Evolutionary conservation across 2,329 filamentous ascomycete genomes (phyloP).

Genomic region (Furcasterigmium furcatum): DNA sequence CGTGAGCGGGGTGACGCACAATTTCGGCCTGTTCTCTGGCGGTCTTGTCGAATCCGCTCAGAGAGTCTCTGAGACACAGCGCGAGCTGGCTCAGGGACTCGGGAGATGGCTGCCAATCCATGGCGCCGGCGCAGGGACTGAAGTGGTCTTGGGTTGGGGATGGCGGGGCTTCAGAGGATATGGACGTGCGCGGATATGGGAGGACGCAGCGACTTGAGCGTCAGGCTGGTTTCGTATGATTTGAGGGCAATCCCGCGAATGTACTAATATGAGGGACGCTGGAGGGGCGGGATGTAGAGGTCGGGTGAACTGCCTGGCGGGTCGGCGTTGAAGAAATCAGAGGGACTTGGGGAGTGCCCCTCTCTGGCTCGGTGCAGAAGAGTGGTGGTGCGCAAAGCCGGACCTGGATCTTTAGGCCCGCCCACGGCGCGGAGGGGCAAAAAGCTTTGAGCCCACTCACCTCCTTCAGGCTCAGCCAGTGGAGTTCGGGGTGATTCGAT

Average conservation of each 20-base stretch:
- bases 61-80: conserved; percentile 84
- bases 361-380: neutral
- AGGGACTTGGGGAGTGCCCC: neutral
- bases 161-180: neutral
- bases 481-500: no score
- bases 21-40: conserved; percentile 87
- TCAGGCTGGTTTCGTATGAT: neutral
- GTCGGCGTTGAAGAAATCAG: neutral
- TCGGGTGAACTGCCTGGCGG: neutral
- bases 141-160: conserved; percentile 8
- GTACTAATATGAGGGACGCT: no score
- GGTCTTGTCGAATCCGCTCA: conserved; percentile 76
- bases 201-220: no score
- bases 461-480: no score
- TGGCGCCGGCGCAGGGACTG: conserved; percentile 33
- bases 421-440: neutral
- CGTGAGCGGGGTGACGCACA: conserved; percentile 55
- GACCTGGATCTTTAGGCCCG: neutral
- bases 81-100: conserved; percentile 88
- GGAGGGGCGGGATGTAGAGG: no score
- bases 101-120: conserved; percentile 90
- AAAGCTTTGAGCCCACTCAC: no score
- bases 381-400: neutral
- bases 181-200: neutral
- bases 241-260: no score